Evolutionary conservation across 2,329 filamentous ascomycete species (phyloP).

Genomic region (Colletotrichum sp.): DNA sequence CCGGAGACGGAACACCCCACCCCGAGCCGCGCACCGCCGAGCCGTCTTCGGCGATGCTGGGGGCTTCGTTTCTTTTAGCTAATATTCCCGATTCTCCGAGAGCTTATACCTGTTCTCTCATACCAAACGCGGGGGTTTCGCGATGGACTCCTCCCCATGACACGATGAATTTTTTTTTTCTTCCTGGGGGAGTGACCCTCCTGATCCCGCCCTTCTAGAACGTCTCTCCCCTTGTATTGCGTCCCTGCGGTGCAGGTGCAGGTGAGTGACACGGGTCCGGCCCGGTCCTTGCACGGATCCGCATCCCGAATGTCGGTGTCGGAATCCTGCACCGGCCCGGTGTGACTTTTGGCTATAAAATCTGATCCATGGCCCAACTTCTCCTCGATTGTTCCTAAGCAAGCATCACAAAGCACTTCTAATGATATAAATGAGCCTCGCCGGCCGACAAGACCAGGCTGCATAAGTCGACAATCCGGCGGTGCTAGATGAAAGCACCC

Average conservation of each 20-base stretch:
- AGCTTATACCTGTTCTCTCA: not conserved
- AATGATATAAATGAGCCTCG: not conserved
- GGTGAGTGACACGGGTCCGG: not conserved
- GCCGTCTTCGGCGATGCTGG: slow-evolving; percentile 7
- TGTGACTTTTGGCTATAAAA: not conserved
- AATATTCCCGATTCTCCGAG: slow-evolving; percentile 13
- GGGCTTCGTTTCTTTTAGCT: slow-evolving; percentile 1
- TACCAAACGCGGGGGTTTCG: not conserved
- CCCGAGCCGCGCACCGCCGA: slow-evolving; percentile 9
- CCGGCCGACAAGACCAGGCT: not conserved
- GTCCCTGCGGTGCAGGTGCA: not conserved
- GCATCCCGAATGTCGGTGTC: not conserved
- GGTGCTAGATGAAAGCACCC: not conserved
- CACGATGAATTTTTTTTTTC: not conserved
- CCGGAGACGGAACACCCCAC: slow-evolving; percentile 19
- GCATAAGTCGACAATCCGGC: not conserved
- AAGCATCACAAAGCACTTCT: not conserved
- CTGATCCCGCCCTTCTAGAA: not conserved
- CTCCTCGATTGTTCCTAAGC: rapidly evolving
- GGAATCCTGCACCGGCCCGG: not conserved
- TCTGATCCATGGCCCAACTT: not conserved
- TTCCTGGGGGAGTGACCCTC: not conserved
- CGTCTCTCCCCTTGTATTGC: not conserved
- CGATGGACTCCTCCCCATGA: not conserved
- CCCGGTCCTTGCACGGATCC: not conserved